phyloP scores from a whole-genome alignment of 352 stramenopile species.

The Phytopythium montanum region DNA sequence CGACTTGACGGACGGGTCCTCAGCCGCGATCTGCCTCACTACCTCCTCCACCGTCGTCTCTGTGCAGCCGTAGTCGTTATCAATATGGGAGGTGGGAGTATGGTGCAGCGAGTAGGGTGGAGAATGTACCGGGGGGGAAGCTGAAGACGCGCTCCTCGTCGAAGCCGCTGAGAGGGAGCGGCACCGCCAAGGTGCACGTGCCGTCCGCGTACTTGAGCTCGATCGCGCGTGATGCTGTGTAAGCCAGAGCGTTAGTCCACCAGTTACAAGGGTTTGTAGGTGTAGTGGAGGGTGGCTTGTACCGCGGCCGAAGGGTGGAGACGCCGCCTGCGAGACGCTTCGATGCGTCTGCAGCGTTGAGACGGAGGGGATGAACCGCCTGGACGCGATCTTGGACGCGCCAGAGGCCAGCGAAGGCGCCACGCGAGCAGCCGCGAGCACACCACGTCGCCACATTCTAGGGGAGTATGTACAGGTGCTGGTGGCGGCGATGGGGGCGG shows the following conservation, averaged over 20 bases:
- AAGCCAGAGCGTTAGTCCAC: neutral
- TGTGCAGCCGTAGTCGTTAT: constrained; percentile 17
- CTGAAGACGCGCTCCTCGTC: constrained; percentile 80
- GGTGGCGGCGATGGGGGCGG: neutral
- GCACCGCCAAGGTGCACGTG: constrained; percentile 68
- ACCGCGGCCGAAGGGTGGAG: neutral
- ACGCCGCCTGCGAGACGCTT: neutral
- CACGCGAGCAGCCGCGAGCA: neutral
- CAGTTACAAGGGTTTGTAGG: too few species aligned
- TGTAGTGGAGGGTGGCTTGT: neutral
- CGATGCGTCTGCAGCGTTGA: neutral
- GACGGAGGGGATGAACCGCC: neutral
- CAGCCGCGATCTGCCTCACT: constrained; percentile 67
- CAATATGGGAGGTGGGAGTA: too few species aligned
- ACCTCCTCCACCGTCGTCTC: constrained; percentile 76
- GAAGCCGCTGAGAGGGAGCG: constrained; percentile 71
- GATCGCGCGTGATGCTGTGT: constrained; percentile 35
- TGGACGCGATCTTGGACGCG: neutral
- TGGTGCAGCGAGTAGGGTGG: too few species aligned
- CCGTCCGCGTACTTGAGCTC: constrained; percentile 83
- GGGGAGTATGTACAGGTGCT: neutral
- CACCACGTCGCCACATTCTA: neutral
- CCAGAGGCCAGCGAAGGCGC: neutral
- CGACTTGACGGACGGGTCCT: constrained; percentile 67
- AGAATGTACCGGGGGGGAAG: constrained; percentile 55